Conservation (phyloP, 1,139 yeast genomes). For the Yamadazyma songkhlaensis region DNA sequence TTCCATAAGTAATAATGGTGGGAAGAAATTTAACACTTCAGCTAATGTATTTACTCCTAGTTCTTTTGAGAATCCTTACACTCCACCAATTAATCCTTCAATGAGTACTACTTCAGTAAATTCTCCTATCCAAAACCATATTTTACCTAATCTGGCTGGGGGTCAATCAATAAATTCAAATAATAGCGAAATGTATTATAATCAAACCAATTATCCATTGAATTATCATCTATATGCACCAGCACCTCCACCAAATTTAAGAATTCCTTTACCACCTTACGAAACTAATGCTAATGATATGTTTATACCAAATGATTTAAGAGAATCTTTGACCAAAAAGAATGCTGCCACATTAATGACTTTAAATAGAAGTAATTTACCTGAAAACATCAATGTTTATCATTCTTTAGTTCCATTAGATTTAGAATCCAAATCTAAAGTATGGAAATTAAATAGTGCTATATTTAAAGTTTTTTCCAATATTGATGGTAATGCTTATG, state of each 20-base stretch:
- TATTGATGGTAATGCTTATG: constrained; percentile 74
- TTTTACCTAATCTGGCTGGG: constrained; percentile 5
- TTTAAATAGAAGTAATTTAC: constrained; percentile 55
- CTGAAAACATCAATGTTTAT: constrained; percentile 76
- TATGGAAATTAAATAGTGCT: constrained; percentile 61
- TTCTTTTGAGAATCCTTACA: constrained; percentile 12
- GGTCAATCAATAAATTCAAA: constrained; percentile 5
- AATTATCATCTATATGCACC: constrained; percentile 93
- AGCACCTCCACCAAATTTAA: constrained; percentile 72
- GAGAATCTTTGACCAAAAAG: constrained; percentile 69
- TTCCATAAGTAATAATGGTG: constrained; percentile 7
- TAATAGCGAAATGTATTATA: constrained; percentile 10
- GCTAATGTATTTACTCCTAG: constrained; percentile 37
- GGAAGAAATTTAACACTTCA: constrained; percentile 30
- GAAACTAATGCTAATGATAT: constrained; percentile 68
- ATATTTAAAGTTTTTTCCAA: constrained; percentile 81
- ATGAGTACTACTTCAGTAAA: constrained; percentile 2
- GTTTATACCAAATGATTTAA: constrained; percentile 68
- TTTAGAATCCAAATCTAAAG: constrained; percentile 48
- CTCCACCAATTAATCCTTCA: constrained; percentile 5
- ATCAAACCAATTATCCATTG: constrained; percentile 48
- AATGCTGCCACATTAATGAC: constrained; percentile 82
- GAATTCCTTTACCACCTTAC: constrained; percentile 59
- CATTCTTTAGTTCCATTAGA: constrained; percentile 88
- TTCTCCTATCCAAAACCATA: constrained; percentile 6